Base-by-base conservation (phyloP, 768 basidiomycete genomes). In the Dioszegia crocea region DNA sequence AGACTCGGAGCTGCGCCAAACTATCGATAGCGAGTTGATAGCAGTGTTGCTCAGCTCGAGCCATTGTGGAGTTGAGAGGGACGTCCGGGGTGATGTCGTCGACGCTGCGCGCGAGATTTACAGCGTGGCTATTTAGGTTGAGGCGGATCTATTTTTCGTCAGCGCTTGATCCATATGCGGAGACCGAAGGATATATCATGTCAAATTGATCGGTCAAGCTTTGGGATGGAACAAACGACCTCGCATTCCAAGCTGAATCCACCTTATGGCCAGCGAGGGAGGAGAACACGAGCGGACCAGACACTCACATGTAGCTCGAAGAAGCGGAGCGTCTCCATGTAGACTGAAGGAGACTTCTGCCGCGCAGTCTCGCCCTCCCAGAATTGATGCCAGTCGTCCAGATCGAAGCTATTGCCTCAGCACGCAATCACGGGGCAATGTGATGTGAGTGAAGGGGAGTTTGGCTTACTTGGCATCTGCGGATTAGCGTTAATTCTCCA, bases 61-160 rank as follows among this genome's bases (percentile, higher is more conserved):
- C 52, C 40, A 54, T 44, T 4, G 26, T 43, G 5, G 12, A 14
- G 36, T 51, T 51, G 14, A 51, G 49, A 10, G 49, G 49, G 16
- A 54, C 52, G 30, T 54, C 52, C 6, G 39, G 26, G 1, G 39
- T 24, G 6, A 43, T 16, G 2, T 30, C 48, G 30, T 38, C 41
- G 21, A 19, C 31, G 26, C 38, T 40, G 6, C 41, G 24, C 19
- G 43, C 30, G 30, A 61, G 60, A n/a, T 56, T 41, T 9, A 61
- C 49, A 5, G 49, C 60, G 43, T 49, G 51, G 47, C 60, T 61
- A 30, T 61, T 61, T 23, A 61, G 48, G 17, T 56, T 61, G 36
- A 61, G 60, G 9, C 60, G 55, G 26, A 61, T 57, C 60, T 61
- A n/a, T n/a, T n/a, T n/a, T n/a, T n/a, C n/a, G n/a, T n/a, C n/a